Percentiles rank a stretch among this genome's conserved stretches.
phyloP scores from a whole-genome alignment of 2,329 filamentous ascomycete genomes.

The Ceratocystis diversiconidia region DNA sequence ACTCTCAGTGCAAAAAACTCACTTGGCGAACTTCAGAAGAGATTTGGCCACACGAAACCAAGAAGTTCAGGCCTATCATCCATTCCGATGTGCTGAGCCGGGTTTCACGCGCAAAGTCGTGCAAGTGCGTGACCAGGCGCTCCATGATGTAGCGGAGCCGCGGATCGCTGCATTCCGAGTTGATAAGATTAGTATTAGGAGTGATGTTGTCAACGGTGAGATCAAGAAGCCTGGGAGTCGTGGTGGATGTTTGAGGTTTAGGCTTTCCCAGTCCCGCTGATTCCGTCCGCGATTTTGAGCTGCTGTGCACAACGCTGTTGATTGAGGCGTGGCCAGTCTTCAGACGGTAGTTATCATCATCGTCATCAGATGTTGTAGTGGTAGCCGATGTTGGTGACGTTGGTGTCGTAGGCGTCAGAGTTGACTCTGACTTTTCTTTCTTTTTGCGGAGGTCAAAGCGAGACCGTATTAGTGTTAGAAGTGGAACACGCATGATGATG shows the following conservation, averaged over 20 bases:
- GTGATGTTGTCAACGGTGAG: slow-evolving; percentile 63
- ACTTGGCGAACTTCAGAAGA: slow-evolving; percentile 54
- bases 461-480: slow-evolving; percentile 6
- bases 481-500: neutral
- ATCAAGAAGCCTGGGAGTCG: slow-evolving; percentile 27
- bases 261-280: neutral
- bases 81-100: slow-evolving; percentile 58
- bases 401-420: neutral
- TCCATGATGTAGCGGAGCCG: slow-evolving; percentile 56
- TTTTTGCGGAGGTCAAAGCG: slow-evolving; percentile 5
- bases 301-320: neutral
- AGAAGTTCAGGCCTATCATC: slow-evolving; percentile 55
- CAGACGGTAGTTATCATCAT: neutral
- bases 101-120: slow-evolving; percentile 65
- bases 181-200: slow-evolving; percentile 54
- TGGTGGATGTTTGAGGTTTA: neutral
- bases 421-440: slow-evolving; percentile 1
- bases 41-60: slow-evolving; percentile 54
- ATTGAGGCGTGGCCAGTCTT: neutral
- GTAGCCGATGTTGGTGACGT: neutral
- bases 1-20: slow-evolving; percentile 19
- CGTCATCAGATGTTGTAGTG: neutral
- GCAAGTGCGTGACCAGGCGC: slow-evolving; percentile 54
- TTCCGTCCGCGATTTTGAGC: neutral
- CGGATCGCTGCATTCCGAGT: slow-evolving; percentile 47